phyloP scores from a whole-genome alignment of 2,329 filamentous ascomycete genomes.

The Phyllosticta capitalensis region DNA sequence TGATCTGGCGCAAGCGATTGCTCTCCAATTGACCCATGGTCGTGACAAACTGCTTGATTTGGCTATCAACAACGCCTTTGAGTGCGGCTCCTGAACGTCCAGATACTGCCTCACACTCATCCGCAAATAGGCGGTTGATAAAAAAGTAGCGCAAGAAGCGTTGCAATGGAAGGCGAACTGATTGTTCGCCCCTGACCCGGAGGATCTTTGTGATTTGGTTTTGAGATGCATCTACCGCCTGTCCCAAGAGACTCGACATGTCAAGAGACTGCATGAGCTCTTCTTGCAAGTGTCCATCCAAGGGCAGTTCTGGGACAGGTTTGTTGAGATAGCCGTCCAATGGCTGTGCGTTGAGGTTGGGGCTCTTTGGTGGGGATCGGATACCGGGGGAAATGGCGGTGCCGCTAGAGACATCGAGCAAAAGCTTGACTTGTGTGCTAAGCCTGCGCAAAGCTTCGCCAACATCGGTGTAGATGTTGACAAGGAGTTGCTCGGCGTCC shows the following conservation, averaged over 20 bases:
- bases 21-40: constrained; percentile 62
- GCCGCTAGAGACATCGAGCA: constrained; percentile 86
- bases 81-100: constrained; percentile 66
- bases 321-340: constrained; percentile 32
- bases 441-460: constrained; percentile 78
- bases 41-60: constrained; percentile 73
- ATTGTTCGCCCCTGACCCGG: constrained; percentile 67
- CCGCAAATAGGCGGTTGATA: constrained; percentile 72
- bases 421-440: constrained; percentile 82
- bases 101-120: constrained; percentile 78
- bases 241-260: constrained; percentile 65
- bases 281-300: constrained; percentile 45
- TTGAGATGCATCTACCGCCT: constrained; percentile 72
- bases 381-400: constrained; percentile 42
- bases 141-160: constrained; percentile 75
- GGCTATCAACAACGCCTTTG: constrained; percentile 69
- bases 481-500: constrained; percentile 75
- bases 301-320: constrained; percentile 12
- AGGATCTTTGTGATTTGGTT: constrained; percentile 64
- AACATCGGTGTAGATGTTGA: constrained; percentile 75
- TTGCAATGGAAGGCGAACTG: constrained; percentile 54
- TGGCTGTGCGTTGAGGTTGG: constrained; percentile 29
- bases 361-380: constrained; percentile 41
- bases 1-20: constrained; percentile 62
- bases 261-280: constrained; percentile 70